Conservation (phyloP, 2,329 filamentous ascomycete genomes). For the Parastagonospora avenae region DNA sequence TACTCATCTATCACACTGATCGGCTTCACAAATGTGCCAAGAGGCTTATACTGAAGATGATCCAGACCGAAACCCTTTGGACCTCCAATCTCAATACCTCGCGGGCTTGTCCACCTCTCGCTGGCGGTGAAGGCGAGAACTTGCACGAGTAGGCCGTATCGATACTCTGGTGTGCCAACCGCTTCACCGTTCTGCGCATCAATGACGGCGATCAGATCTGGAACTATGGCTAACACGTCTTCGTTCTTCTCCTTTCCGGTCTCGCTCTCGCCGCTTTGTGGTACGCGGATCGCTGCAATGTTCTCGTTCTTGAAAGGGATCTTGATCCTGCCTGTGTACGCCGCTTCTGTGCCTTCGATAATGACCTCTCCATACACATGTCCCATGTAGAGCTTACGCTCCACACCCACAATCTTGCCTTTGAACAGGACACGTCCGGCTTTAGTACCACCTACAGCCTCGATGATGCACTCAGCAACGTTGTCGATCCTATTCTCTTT, state of each 20-base stretch:
- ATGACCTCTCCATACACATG: conserved; percentile 51
- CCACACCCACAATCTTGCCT: conserved; percentile 54
- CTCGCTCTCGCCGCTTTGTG: conserved; percentile 24
- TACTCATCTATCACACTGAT: conserved; percentile 61
- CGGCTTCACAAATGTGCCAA: conserved; percentile 60
- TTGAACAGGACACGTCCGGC: conserved; percentile 50
- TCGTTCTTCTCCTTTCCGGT: conserved; percentile 43
- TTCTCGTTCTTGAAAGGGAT: conserved; percentile 79
- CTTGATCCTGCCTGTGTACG: conserved; percentile 56
- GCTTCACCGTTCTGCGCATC: conserved; percentile 56
- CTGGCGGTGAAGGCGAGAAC: conserved; percentile 62
- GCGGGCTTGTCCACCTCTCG: conserved; percentile 58
- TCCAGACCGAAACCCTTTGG: conserved; percentile 57
- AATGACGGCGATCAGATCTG: conserved; percentile 57
- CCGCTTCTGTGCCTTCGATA: conserved; percentile 38
- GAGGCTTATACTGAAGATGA: conserved; percentile 55
- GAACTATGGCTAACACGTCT: conserved; percentile 54
- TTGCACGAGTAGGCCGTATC: conserved; percentile 58
- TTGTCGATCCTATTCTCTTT: conserved; percentile 44
- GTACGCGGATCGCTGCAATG: conserved; percentile 59
- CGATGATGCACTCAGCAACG: conserved; percentile 48
- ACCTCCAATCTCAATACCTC: conserved; percentile 58
- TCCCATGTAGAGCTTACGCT: conserved; percentile 49
- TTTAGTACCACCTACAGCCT: conserved; percentile 48
- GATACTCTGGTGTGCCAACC: conserved; percentile 60